Conservation (phyloP, 225 moss, liverwort and hornwort genomes). For the Neckera pumila region DNA sequence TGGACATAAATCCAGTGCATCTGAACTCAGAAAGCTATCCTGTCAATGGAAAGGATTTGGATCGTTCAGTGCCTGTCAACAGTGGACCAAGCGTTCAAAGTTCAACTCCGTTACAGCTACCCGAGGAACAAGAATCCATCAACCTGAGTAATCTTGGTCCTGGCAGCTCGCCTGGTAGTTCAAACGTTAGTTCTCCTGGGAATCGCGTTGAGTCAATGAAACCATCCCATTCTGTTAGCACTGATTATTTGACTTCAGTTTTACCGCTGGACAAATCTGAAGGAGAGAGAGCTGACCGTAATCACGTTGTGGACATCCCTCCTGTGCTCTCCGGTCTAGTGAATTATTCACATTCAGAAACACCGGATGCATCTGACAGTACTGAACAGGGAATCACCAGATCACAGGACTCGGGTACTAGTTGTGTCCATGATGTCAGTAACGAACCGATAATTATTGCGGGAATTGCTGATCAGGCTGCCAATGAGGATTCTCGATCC, state of each 20-base stretch:
- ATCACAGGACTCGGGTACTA: not conserved
- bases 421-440: not conserved
- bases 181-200: constrained; percentile 9
- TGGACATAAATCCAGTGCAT: constrained; percentile 9
- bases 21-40: not conserved
- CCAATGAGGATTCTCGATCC: not conserved
- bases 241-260: not conserved
- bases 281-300: not conserved
- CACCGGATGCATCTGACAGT: not conserved
- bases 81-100: not conserved
- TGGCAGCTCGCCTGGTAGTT: constrained; percentile 11
- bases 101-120: not conserved
- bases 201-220: not conserved
- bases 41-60: not conserved
- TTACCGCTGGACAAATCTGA: not conserved
- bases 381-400: not conserved
- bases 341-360: not conserved
- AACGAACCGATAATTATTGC: not conserved
- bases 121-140: constrained; percentile 21
- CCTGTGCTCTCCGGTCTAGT: not conserved
- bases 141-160: constrained; percentile 20
- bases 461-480: not conserved
- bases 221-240: not conserved
- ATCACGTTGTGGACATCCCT: constrained; percentile 12
- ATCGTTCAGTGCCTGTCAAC: not conserved